Conservation (phyloP, 2,329 filamentous ascomycete species). For the Mycosphaerella arachidis region DNA sequence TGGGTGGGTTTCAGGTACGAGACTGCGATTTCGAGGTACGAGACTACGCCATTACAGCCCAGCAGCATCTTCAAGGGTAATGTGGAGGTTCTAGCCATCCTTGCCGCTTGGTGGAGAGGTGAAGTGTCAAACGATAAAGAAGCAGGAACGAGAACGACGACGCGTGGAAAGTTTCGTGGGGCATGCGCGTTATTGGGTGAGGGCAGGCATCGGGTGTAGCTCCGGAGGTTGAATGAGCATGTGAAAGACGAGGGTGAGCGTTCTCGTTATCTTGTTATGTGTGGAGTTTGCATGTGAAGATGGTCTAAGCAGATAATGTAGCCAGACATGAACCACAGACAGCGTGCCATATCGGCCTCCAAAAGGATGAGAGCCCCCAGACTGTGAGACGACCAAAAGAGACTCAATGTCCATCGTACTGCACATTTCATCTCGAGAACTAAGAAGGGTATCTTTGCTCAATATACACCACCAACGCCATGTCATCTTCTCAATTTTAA, state of each 20-base stretch:
- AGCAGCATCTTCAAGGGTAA: neutral
- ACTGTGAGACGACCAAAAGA: too few relatives aligned
- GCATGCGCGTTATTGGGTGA: neutral
- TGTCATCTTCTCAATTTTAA: neutral
- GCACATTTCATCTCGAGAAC: neutral
- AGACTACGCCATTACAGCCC: neutral
- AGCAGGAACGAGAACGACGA: neutral
- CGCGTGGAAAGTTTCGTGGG: neutral
- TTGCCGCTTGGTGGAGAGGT: neutral
- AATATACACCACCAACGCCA: slow-evolving; percentile 1
- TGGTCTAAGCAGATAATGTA: neutral
- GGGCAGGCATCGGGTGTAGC: neutral
- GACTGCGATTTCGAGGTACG: too few relatives aligned
- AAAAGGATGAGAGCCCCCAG: neutral
- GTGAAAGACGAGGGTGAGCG: neutral
- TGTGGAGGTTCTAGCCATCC: neutral
- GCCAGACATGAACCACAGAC: neutral
- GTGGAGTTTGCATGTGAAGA: neutral
- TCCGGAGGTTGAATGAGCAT: neutral
- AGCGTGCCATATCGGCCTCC: too few relatives aligned
- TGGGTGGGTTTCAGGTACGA: neutral
- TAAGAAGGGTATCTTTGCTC: slow-evolving; percentile 10
- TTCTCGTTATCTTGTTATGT: neutral
- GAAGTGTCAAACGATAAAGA: neutral
- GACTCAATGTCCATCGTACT: neutral